These are phyloP conservation scores for Bryopsis sp. DNA, from an alignment of 139 green algal genomes.

Conservation along the genomic window DNA sequence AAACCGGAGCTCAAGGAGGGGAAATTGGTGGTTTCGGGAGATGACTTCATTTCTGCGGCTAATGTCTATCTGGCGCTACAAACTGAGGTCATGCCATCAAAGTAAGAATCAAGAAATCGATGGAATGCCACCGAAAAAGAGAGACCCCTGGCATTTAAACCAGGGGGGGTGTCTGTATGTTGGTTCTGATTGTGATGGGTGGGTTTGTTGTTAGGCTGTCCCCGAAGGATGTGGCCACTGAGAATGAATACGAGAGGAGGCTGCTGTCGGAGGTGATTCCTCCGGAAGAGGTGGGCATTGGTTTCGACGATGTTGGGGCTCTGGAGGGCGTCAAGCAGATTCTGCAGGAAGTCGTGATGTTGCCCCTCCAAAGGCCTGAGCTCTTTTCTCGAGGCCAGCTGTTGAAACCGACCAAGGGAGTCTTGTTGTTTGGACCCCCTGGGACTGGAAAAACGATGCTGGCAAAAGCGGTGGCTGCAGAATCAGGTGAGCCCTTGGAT, in stretches of 20 bases:
- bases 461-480: slow-evolving; percentile 29
- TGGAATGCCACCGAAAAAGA: too few relatives aligned
- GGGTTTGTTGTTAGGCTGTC: too few relatives aligned
- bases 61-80: neutral
- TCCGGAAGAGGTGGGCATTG: slow-evolving; percentile 25
- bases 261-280: slow-evolving; percentile 41
- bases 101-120: too few relatives aligned
- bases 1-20: neutral
- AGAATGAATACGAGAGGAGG: slow-evolving; percentile 47
- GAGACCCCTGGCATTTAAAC: too few relatives aligned
- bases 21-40: neutral
- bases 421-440: slow-evolving; percentile 37
- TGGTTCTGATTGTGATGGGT: too few relatives aligned
- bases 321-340: slow-evolving; percentile 43
- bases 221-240: slow-evolving; percentile 25
- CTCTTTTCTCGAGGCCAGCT: slow-evolving; percentile 56
- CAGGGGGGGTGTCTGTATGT: too few relatives aligned
- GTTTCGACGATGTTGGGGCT: slow-evolving; percentile 47
- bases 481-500: slow-evolving; percentile 24
- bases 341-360: slow-evolving; percentile 57
- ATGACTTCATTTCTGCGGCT: slow-evolving; percentile 1
- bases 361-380: slow-evolving; percentile 62
- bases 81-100: neutral
- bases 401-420: slow-evolving; percentile 54
- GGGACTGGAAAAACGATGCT: slow-evolving; percentile 45